A percentile compares a stretch with the other conserved stretches of the same genome.
phyloP scores from a whole-genome alignment of 2,329 filamentous ascomycete species.

The Zasmidium cellare region DNA sequence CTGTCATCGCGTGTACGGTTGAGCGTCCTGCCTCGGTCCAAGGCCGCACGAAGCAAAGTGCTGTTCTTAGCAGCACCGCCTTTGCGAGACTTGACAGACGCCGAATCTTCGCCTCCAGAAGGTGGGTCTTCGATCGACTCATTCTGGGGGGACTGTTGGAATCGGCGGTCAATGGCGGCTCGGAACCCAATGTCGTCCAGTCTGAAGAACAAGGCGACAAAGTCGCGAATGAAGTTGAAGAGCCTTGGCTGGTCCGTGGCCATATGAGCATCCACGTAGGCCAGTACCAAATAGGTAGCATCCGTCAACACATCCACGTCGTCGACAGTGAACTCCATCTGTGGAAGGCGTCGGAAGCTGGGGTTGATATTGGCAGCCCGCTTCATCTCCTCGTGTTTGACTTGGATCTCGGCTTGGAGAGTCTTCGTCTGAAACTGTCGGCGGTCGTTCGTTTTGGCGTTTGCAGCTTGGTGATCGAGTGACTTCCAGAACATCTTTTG shows the following conservation, averaged over 20 bases:
- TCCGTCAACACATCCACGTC: conserved; percentile 56
- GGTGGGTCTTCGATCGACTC: conserved; percentile 72
- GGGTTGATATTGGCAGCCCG: conserved; percentile 51
- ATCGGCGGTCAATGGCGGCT: conserved; percentile 59
- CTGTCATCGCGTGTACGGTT: conserved; percentile 75
- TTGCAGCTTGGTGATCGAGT: conserved; percentile 92
- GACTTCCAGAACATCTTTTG: conserved; percentile 94
- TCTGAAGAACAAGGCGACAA: conserved; percentile 53
- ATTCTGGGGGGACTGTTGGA: conserved; percentile 54
- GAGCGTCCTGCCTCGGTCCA: conserved; percentile 76
- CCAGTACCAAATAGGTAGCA: conserved; percentile 46
- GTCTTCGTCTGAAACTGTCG: conserved; percentile 84
- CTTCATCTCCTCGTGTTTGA: conserved; percentile 87
- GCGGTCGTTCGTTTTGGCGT: conserved; percentile 84
- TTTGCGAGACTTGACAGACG: conserved; percentile 66
- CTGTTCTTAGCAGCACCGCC: conserved; percentile 46
- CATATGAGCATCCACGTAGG: conserved; percentile 43
- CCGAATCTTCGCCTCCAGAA: conserved; percentile 67
- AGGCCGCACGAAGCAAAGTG: conserved; percentile 80
- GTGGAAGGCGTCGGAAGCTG: conserved; percentile 42
- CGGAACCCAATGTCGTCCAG: conserved; percentile 58
- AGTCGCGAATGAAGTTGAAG: conserved; percentile 50
- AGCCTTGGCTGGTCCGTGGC: conserved; percentile 46
- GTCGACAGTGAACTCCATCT: conserved; percentile 73
- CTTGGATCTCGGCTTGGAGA: conserved; percentile 85